Base-by-base conservation (phyloP, 2,329 filamentous ascomycete genomes). In the Cladophialophora bantiana region DNA sequence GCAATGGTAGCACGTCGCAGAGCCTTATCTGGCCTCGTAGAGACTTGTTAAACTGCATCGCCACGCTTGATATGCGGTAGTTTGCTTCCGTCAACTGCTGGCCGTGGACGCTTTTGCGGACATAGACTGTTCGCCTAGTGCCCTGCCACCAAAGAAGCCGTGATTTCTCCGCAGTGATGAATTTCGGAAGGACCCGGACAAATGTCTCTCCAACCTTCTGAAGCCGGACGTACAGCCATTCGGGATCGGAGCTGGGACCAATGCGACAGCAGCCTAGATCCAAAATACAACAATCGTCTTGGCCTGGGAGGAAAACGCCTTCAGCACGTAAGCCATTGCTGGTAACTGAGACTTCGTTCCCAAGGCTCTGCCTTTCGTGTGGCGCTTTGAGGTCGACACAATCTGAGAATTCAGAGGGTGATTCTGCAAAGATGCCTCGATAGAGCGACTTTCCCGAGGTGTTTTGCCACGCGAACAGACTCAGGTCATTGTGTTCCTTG, bases 391-490 rank as follows among this genome's bases (percentile, higher is more conserved):
- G 31, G 35, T 55, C 35, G 32, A 20, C 13, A 31, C 53, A 35
- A 31, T 34, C 53, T 2, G 32, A 55, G 53, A 55, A 55, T 6
- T 55, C 53, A 3, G 31, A 20, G 3, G 53, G 53, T 4, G 53
- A 55, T 18, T 35, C 35, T 9, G 53, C 53, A 13, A 55, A 55
- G 53, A 55, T 55, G 53, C 53, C 53, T 20, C 53, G 53, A 35
- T 35, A 55, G 1, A 55, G 32, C 9, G 53, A 55, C 18, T 7
- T 55, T n/a, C 53, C 53, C 18, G 53, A 38, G 6, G 35, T 55
- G 32, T 55, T 34, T 31, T 40, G 26, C 68, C 70, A 72, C 15
- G 70, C 65, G 45, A 72, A 72, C 35, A 72, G 59, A 26, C 65
- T 59, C 13, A 71, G 62, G 62, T 70, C 68, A 32, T 68, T 59